phyloP scores from a whole-genome alignment of 495 filamentous ascomycete genomes.

The Aspergillus funiculosus region DNA sequence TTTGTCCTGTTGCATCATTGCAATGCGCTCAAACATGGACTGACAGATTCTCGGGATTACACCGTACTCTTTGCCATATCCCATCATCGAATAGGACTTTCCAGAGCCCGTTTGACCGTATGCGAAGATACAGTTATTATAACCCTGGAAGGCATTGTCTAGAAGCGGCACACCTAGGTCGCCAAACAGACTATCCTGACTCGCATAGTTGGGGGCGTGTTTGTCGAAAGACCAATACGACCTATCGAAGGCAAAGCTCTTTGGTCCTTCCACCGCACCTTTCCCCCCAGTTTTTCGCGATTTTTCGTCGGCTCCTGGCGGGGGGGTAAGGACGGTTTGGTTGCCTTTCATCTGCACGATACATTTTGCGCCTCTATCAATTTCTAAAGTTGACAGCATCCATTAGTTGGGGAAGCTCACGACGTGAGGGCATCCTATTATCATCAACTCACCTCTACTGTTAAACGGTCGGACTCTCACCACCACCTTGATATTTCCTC shows the following conservation, averaged over 20 bases:
- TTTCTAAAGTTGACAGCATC: slow-evolving; percentile 50
- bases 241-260: slow-evolving; percentile 91
- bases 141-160: slow-evolving; percentile 97
- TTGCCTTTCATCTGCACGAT: slow-evolving; percentile 92
- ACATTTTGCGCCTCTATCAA: slow-evolving; percentile 89
- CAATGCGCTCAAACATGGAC: slow-evolving; percentile 91
- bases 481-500: slow-evolving; percentile 99
- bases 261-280: slow-evolving; percentile 64
- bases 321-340: slow-evolving; percentile 82
- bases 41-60: slow-evolving; percentile 98
- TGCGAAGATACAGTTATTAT: slow-evolving; percentile 99
- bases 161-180: slow-evolving; percentile 87
- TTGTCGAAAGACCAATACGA: slow-evolving; percentile 98
- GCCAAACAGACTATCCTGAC: slow-evolving; percentile 80
- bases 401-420: slow-evolving; percentile 1
- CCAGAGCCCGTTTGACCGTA: slow-evolving; percentile 98
- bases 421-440: background rate
- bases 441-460: slow-evolving; percentile 64
- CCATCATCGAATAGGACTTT: slow-evolving; percentile 99
- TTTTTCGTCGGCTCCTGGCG: slow-evolving; percentile 57
- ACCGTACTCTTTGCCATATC: slow-evolving; percentile 91
- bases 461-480: slow-evolving; percentile 92
- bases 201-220: slow-evolving; percentile 73
- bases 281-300: slow-evolving; percentile 51
- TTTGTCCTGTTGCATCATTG: slow-evolving; percentile 66